Percentiles rank a stretch among this genome's conserved stretches.
Conservation (phyloP, 1,284 basidiomycete species). For the Ganoderma leucocontextum region DNA sequence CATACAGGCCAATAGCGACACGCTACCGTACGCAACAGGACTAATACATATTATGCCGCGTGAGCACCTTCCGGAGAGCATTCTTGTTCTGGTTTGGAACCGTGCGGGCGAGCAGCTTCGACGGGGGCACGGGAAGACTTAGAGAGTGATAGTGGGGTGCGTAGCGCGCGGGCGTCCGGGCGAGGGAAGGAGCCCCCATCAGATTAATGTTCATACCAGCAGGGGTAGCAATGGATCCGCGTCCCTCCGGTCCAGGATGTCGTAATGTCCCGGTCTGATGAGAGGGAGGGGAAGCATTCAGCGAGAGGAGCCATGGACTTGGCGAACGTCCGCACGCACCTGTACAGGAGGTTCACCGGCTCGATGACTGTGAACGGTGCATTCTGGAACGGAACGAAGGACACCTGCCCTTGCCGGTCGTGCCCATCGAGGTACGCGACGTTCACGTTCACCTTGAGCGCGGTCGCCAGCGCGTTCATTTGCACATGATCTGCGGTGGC, state of each 20-base stretch:
- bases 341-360: slow-evolving; percentile 74
- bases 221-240: slow-evolving; percentile 32
- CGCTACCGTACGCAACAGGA: slow-evolving; percentile 12
- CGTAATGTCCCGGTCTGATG: slow-evolving; percentile 47
- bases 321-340: slow-evolving; percentile 51
- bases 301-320: slow-evolving; percentile 8
- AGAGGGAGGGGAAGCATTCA: slow-evolving; percentile 13
- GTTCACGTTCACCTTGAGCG: slow-evolving; percentile 72
- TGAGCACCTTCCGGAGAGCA: not conserved
- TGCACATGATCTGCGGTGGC: slow-evolving; percentile 77
- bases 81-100: slow-evolving; percentile 6
- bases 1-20: slow-evolving; percentile 13
- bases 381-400: slow-evolving; percentile 77
- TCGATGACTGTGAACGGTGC: slow-evolving; percentile 49
- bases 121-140: not conserved
- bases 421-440: slow-evolving; percentile 83
- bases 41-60: not conserved
- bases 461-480: slow-evolving; percentile 80
- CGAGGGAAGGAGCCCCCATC: not conserved
- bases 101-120: not conserved
- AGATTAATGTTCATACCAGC: slow-evolving; percentile 19
- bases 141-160: not conserved
- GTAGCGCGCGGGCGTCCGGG: not conserved
- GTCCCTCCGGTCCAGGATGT: slow-evolving; percentile 43
- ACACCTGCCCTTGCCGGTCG: slow-evolving; percentile 53